Evolutionary conservation across 2,329 filamentous ascomycete species (phyloP).

Genomic region (Cytospora schulzeri): DNA sequence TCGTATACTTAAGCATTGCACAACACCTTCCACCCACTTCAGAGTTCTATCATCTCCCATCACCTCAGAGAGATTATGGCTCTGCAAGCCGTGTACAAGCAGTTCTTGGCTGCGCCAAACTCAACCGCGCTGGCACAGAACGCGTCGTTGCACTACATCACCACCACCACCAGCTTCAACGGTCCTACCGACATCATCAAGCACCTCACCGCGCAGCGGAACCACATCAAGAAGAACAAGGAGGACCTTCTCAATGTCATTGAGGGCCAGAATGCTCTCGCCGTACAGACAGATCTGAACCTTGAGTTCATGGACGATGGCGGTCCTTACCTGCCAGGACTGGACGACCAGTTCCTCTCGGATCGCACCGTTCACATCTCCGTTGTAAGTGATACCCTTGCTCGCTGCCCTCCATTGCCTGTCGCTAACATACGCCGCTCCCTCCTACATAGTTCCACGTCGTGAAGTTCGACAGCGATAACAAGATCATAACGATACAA

Average conservation of each 20-base stretch:
- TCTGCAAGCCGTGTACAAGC: conserved; percentile 63
- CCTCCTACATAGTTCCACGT: conserved; percentile 69
- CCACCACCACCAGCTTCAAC: conserved; percentile 75
- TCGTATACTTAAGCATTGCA: not conserved
- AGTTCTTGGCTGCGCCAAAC: conserved; percentile 70
- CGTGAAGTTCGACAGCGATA: conserved; percentile 75
- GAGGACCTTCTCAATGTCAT: conserved; percentile 75
- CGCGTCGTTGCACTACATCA: conserved; percentile 83
- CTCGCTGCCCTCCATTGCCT: not conserved
- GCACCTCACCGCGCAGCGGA: conserved; percentile 72
- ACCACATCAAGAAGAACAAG: conserved; percentile 79
- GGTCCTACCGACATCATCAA: conserved; percentile 77
- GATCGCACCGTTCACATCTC: conserved; percentile 79
- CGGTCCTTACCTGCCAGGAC: conserved; percentile 80
- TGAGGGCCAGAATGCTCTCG: conserved; percentile 70
- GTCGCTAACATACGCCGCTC: conserved; percentile 12
- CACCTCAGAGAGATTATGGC: conserved; percentile 42
- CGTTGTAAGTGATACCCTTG: conserved; percentile 62
- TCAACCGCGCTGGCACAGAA: conserved; percentile 64
- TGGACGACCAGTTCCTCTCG: conserved; percentile 93
- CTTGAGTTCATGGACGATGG: conserved; percentile 81
- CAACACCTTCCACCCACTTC: not conserved
- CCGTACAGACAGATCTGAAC: conserved; percentile 77
- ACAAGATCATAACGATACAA: conserved; percentile 84
- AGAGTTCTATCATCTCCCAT: not conserved